Conservation (phyloP, 2,329 filamentous ascomycete genomes). For the Calonectria henricotiae region DNA sequence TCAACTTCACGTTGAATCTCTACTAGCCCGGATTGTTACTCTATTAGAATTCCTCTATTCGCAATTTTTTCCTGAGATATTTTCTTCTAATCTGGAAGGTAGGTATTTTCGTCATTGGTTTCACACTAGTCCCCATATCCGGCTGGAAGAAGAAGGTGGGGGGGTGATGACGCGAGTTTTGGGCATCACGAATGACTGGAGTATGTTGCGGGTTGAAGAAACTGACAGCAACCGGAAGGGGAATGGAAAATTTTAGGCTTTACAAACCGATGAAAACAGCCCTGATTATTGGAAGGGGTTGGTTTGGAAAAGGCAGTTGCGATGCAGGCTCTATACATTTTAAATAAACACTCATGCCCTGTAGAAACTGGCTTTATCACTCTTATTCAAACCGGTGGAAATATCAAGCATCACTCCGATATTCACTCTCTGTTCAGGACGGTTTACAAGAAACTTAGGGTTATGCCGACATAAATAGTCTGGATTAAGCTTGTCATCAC, state of each 20-base stretch:
- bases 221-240: constrained; percentile 79
- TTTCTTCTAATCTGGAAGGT: constrained; percentile 80
- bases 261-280: constrained; percentile 98
- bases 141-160: constrained; percentile 85
- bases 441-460: too few species aligned
- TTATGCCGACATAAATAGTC: too few species aligned
- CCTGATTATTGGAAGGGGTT: constrained; percentile 97
- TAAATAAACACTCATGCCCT: too few species aligned
- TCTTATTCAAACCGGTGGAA: too few species aligned
- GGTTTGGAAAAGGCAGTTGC: constrained; percentile 78
- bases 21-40: constrained; percentile 86
- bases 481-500: too few species aligned
- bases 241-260: constrained; percentile 84
- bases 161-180: constrained; percentile 82
- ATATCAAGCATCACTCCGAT: too few species aligned
- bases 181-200: constrained; percentile 93
- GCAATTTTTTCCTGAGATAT: constrained; percentile 82
- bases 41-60: constrained; percentile 84
- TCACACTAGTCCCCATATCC: constrained; percentile 81
- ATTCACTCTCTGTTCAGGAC: accelerated
- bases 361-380: too few species aligned
- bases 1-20: constrained; percentile 81
- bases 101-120: constrained; percentile 90
- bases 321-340: too few species aligned
- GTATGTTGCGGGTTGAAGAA: constrained; percentile 88